Evolutionary conservation across 371 early-diverging fungal genomes (phyloP).

Genomic region (Chytridiales sp.): DNA sequence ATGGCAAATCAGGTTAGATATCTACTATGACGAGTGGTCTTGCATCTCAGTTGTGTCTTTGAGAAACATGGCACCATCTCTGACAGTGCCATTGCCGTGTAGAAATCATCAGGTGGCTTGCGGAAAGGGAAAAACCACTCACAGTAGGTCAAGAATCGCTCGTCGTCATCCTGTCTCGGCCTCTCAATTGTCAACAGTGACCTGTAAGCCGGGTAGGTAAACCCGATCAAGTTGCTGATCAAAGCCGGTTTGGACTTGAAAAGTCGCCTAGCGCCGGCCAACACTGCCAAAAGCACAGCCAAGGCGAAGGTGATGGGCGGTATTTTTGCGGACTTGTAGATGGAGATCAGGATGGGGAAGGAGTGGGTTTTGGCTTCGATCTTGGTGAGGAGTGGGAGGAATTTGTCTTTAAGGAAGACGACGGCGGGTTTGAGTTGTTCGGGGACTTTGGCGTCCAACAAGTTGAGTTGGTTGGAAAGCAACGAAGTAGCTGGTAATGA

Average conservation of each 20-base stretch:
- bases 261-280: conserved; percentile 25
- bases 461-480: too few species aligned
- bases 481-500: too few species aligned
- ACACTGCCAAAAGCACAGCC: conserved; percentile 14
- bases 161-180: conserved; percentile 44
- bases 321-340: conserved; percentile 28
- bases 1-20: background rate
- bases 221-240: conserved; percentile 40
- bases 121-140: conserved; percentile 17
- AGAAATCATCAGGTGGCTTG: background rate
- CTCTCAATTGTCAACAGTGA: conserved; percentile 43
- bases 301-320: conserved; percentile 32
- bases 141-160: conserved; percentile 54
- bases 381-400: conserved; percentile 15
- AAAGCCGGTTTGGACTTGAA: conserved; percentile 31
- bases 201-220: conserved; percentile 39
- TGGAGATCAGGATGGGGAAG: conserved; percentile 27
- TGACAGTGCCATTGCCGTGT: background rate
- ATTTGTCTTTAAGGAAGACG: too few species aligned
- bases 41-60: background rate
- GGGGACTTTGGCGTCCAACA: too few species aligned
- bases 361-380: conserved; percentile 24
- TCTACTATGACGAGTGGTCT: background rate
- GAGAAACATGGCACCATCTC: background rate
- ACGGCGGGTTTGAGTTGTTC: too few species aligned